phyloP scores from a whole-genome alignment of 2,329 filamentous ascomycete genomes.

The Colletotrichum tofieldiae region DNA sequence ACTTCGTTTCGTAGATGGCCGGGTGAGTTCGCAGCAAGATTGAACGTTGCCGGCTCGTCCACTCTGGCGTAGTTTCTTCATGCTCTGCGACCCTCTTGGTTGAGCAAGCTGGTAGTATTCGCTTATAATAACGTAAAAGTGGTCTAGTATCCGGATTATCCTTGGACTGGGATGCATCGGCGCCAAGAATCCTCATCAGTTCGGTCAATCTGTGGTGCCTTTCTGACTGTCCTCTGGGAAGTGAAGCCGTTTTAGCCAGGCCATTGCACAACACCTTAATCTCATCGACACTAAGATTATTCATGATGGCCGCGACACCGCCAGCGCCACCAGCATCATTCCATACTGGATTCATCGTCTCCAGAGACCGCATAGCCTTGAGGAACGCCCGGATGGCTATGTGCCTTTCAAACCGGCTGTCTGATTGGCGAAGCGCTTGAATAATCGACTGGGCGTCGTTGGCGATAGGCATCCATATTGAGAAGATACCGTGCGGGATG shows the following conservation, averaged over 20 bases:
- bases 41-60: conserved; percentile 12
- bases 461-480: conserved; percentile 11
- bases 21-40: conserved; percentile 20
- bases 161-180: not conserved
- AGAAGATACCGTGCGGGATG: conserved; percentile 10
- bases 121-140: conserved; percentile 7
- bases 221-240: not conserved
- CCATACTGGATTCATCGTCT: conserved; percentile 12
- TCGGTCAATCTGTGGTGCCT: conserved; percentile 12
- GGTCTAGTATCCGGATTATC: conserved; percentile 13
- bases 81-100: conserved; percentile 13
- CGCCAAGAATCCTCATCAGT: conserved; percentile 5
- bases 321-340: conserved; percentile 6
- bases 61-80: not conserved
- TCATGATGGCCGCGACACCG: conserved; percentile 18
- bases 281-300: conserved; percentile 18
- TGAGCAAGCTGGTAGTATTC: conserved; percentile 21
- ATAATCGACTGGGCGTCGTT: conserved; percentile 1
- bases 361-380: conserved; percentile 13
- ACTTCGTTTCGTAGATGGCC: conserved; percentile 5
- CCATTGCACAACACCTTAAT: conserved; percentile 20
- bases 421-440: not conserved
- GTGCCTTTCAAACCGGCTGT: conserved; percentile 1
- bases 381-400: not conserved
- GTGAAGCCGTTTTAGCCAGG: conserved; percentile 14